Evolutionary conservation across 345 rosid genomes (phyloP), one percentile per base, ranked within the genome.

Genomic region (Melaleuca alternifolia): DNA sequence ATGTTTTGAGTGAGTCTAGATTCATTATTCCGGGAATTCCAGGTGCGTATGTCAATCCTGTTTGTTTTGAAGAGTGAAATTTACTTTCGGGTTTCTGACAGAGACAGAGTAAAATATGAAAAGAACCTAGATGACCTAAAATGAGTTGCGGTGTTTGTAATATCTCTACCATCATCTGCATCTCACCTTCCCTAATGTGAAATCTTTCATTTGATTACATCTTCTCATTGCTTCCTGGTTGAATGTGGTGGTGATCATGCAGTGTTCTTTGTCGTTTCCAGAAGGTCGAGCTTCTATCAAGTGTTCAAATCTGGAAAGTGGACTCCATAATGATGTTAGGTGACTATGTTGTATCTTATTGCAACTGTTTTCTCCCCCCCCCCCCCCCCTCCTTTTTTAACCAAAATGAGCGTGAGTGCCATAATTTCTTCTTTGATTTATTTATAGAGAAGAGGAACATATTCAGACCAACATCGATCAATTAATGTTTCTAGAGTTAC

Each of bases 251-350:
- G 81, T 44, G 26, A 37, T 48, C 5, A 5, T 90, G 91, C 92
- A 96, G 98, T 96, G 56, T 96, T 95, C 85, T 94, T 93, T 77
- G 88, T 93, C 12, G 95, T 96, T 85, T 97, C 98, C 20, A 97
- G 88, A 87, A 90, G 89, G 77, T 93, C 98, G 41, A 89, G 90
- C 90, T 93, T 93, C 89, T 94, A 95, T 77, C 90, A 88, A 79
- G 91, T 92, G 89, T 95, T 97, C 91, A 91, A 53, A 65, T 90
- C 94, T 28, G 98, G 98, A 50, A 94, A 90, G 85, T 95, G 98
- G 98, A 85, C 85, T 71, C 91, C 90, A 28, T 23, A n/a, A 18
- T 71, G 81, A 71, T 71, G 81, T 71, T 71, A 71, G 81, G 81
- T 9, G 48, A 37, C 81, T 48, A 33, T 71, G 79, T 33, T 71